Conservation (phyloP, 1,284 basidiomycete species). For the Trametes hirsuta region DNA sequence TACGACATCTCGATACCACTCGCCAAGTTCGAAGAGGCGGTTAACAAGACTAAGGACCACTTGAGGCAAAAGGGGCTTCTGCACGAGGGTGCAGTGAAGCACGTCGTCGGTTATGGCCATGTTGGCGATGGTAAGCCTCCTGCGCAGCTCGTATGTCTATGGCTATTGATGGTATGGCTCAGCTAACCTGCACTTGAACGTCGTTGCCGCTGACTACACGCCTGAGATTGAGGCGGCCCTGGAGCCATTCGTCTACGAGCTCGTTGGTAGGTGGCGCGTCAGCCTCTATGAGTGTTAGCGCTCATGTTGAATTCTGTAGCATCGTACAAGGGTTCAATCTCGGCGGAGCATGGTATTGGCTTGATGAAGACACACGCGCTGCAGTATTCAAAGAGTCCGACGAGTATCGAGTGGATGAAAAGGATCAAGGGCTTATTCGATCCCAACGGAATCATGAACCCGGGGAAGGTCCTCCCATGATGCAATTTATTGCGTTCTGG, state of each 20-base stretch:
- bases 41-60: slow-evolving; percentile 80
- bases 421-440: slow-evolving; percentile 92
- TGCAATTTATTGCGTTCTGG: neutral
- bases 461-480: slow-evolving; percentile 73
- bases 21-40: slow-evolving; percentile 86
- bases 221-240: slow-evolving; percentile 85
- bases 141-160: slow-evolving; percentile 4
- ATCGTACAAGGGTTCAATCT: slow-evolving; percentile 85
- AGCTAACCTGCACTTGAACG: slow-evolving; percentile 96
- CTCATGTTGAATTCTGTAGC: slow-evolving; percentile 40
- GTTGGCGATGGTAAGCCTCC: slow-evolving; percentile 86
- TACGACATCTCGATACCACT: slow-evolving; percentile 96
- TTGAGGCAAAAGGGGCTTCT: slow-evolving; percentile 77
- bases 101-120: slow-evolving; percentile 94
- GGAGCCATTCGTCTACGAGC: slow-evolving; percentile 96
- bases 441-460: slow-evolving; percentile 90
- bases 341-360: slow-evolving; percentile 96
- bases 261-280: slow-evolving; percentile 64
- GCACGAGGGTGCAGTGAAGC: slow-evolving; percentile 73
- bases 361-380: slow-evolving; percentile 94
- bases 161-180: slow-evolving; percentile 3
- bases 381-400: slow-evolving; percentile 83
- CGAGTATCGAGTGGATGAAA: slow-evolving; percentile 89
- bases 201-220: slow-evolving; percentile 85
- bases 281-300: neutral